Conservation (phyloP, 129 eudicot genomes). For the Helichrysum umbraculigerum region DNA sequence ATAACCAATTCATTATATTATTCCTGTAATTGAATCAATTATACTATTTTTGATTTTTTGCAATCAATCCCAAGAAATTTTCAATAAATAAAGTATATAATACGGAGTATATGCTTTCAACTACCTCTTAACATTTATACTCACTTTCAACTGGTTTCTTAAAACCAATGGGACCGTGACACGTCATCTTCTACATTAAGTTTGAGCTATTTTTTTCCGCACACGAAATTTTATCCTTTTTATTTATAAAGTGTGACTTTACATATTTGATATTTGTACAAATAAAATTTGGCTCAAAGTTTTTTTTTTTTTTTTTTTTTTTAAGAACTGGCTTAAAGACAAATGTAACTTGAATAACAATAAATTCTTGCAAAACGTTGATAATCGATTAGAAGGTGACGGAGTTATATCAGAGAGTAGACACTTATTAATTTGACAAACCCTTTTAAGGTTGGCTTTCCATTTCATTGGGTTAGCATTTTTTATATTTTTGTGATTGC, state of each 20-base stretch:
- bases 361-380: too few species aligned
- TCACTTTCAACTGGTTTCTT: conserved; percentile 4
- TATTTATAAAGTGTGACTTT: background rate
- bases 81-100: background rate
- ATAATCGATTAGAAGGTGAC: too few species aligned
- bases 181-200: background rate
- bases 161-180: conserved; percentile 4
- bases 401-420: background rate
- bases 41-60: background rate
- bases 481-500: background rate
- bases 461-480: background rate
- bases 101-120: background rate
- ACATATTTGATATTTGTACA: background rate
- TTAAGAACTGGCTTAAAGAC: background rate
- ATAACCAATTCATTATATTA: too few species aligned
- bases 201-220: background rate
- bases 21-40: background rate
- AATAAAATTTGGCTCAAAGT: too few species aligned
- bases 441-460: background rate
- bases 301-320: too few species aligned
- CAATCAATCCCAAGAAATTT: background rate
- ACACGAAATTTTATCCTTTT: background rate
- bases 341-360: background rate
- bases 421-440: background rate
- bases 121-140: background rate